Conservation (phyloP, 2,329 filamentous ascomycete species). For the Botryosphaeria dothidea region DNA sequence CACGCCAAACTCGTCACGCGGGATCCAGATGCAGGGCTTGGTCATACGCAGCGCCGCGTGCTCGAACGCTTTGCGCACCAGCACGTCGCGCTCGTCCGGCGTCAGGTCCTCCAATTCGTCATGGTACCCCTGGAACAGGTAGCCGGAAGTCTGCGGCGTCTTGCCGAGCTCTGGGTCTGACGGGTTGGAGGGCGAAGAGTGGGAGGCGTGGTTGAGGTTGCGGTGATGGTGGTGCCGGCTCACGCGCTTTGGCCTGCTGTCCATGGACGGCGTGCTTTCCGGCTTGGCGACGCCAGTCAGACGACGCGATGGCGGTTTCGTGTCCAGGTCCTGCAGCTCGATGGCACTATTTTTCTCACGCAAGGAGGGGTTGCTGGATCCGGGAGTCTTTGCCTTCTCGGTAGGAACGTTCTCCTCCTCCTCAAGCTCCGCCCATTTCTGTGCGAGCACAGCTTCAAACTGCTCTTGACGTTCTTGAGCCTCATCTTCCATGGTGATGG, state of each 20-base stretch:
- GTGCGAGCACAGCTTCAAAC: constrained; percentile 72
- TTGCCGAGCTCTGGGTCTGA: constrained; percentile 5
- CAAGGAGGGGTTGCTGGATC: neutral
- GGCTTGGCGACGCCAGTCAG: neutral
- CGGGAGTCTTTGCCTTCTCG: neutral
- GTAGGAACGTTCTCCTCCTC: constrained; percentile 25
- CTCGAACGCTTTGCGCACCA: constrained; percentile 86
- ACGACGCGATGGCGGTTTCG: neutral
- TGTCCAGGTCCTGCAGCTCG: constrained; percentile 33
- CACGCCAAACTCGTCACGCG: constrained; percentile 83
- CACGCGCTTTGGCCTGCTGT: constrained; percentile 23
- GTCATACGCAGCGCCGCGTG: constrained; percentile 83
- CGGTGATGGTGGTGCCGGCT: constrained; percentile 27
- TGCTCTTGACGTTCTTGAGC: constrained; percentile 87
- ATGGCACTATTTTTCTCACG: constrained; percentile 26
- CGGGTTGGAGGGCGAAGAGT: neutral
- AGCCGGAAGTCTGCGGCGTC: neutral
- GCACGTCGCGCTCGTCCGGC: constrained; percentile 80
- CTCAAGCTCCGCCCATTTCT: constrained; percentile 30
- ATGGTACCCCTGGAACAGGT: constrained; percentile 73
- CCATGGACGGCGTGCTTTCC: neutral
- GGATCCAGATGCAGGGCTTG: constrained; percentile 90
- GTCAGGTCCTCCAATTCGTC: constrained; percentile 95
- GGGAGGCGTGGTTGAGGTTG: constrained; percentile 30
- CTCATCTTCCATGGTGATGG: constrained; percentile 94